Base-by-base conservation (phyloP, 2,329 filamentous ascomycete genomes). In the Thermoascus crustaceus region DNA sequence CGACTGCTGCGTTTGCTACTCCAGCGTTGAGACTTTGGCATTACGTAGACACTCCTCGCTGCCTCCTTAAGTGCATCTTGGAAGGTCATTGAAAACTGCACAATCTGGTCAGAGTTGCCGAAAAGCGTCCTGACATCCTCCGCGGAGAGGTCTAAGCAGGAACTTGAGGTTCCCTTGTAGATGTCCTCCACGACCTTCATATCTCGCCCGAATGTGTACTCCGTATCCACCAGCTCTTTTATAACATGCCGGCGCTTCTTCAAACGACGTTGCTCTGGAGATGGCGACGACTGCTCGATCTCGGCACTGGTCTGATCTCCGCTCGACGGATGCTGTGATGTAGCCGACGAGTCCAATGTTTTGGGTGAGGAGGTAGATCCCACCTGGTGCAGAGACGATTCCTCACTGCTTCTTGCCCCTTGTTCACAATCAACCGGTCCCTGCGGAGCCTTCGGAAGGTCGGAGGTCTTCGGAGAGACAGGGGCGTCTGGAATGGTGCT, bases 181-280 rank as follows among this genome's bases (percentile, higher is more conserved):
- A 98, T 96, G 54, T 96, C 88, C 53, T 94, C 86, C 2, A 94
- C 82, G 35, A 98, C 89, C 57, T 88, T 94, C 85, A 98, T 89
- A 57, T 98, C 91, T 44, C 86, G 78, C 38, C 93, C 80, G 60
- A 94, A 96, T 4, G 82, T 80, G 31, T 86, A 80, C 57, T 98
- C 91, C 0, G 91, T 98, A 52, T 95, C 87, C 30, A 95, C 75
- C 23, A 98, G 69, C 60, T 98, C 91, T 54, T 89, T 88, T 50
- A 96, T 82, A 31, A 93, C 78, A 55, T 93, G 78, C 36, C 82
- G 78, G 13, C 91, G 82, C 55, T 89, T 83, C 32, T 76, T 76
- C 6, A 96, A 68, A n/a, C 83, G 78, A 11, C 54, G 52, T 39
- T 64, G 58, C 30, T 58, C 60, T 2, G 60, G 59, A 3, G 62